Conservation (phyloP, 2,329 filamentous ascomycete genomes). For the Diaporthe destruens region DNA sequence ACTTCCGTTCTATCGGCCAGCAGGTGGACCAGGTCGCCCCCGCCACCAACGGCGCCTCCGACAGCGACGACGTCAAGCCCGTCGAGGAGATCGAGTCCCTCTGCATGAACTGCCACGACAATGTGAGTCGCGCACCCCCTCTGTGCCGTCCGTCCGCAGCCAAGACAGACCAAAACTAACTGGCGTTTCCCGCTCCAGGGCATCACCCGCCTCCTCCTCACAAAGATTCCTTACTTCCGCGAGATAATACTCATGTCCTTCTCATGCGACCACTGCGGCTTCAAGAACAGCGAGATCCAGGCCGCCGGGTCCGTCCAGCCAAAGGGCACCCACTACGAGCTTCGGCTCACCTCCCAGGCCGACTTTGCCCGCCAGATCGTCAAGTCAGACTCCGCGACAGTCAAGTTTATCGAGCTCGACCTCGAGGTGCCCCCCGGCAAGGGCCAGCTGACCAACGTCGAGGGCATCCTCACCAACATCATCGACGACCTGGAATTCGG, state of each 20-base stretch:
- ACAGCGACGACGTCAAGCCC: constrained; percentile 63
- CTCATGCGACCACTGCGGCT: constrained; percentile 87
- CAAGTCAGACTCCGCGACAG: constrained; percentile 88
- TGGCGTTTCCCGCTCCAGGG: constrained; percentile 66
- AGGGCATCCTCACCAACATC: constrained; percentile 85
- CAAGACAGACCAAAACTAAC: background rate
- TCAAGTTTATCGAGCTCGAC: constrained; percentile 91
- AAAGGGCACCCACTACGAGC: constrained; percentile 85
- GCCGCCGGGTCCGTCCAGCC: constrained; percentile 92
- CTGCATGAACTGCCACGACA: constrained; percentile 88
- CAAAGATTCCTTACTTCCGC: constrained; percentile 95
- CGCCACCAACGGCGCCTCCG: constrained; percentile 51
- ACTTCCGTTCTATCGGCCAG: constrained; percentile 73
- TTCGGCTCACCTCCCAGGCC: constrained; percentile 77
- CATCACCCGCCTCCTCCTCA: constrained; percentile 86
- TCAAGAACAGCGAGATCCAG: constrained; percentile 94
- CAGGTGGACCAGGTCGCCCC: constrained; percentile 68
- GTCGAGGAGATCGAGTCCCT: constrained; percentile 81
- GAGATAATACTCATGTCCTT: constrained; percentile 99
- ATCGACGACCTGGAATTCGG: constrained; percentile 84
- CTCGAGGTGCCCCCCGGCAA: constrained; percentile 92
- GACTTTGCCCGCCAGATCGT: constrained; percentile 91
- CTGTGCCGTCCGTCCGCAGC: background rate
- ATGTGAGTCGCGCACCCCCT: constrained; percentile 63
- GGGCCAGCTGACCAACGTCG: constrained; percentile 92